These are phyloP conservation scores for Fusarium chlamydosporum DNA, from an alignment of 2,329 filamentous ascomycete genomes.

Conservation along the genomic window DNA sequence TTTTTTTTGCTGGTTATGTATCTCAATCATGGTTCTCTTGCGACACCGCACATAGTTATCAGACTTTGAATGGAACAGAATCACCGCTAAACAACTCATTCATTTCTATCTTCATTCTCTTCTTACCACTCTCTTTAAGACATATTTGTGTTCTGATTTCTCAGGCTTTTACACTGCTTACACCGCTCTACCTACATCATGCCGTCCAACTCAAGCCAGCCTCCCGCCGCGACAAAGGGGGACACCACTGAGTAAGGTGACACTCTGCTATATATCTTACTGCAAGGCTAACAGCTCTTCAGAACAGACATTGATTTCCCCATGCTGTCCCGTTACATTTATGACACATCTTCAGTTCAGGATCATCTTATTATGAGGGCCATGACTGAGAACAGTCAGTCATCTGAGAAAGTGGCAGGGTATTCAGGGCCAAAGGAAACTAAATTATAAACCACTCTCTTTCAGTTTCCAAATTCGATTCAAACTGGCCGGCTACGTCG, in stretches of 20 bases:
- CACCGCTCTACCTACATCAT: neutral
- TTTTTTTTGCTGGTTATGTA: neutral
- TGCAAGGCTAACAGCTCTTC: neutral
- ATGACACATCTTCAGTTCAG: slow-evolving; percentile 16
- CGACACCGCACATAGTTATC: neutral
- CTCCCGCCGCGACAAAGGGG: neutral
- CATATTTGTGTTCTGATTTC: neutral
- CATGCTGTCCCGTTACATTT: slow-evolving; percentile 15
- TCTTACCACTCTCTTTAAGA: slow-evolving; percentile 12
- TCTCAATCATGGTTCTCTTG: slow-evolving; percentile 11
- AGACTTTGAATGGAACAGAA: slow-evolving; percentile 14
- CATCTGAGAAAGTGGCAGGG: neutral
- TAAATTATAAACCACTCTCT: slow-evolving; percentile 2
- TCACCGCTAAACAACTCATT: neutral
- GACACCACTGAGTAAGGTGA: slow-evolving; percentile 11
- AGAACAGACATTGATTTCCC: neutral
- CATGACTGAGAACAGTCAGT: neutral
- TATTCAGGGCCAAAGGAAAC: slow-evolving; percentile 3
- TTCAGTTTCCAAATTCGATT: neutral
- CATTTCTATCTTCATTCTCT: neutral
- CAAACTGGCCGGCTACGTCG: neutral
- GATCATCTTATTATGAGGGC: slow-evolving; percentile 23
- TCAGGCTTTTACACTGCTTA: neutral
- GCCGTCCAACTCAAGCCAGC: slow-evolving; percentile 15
- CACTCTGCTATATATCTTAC: neutral